Evolutionary conservation across 2,329 filamentous ascomycete genomes (phyloP), one percentile per base, ranked within the genome.

Genomic region (Diplodia scrobiculata): DNA sequence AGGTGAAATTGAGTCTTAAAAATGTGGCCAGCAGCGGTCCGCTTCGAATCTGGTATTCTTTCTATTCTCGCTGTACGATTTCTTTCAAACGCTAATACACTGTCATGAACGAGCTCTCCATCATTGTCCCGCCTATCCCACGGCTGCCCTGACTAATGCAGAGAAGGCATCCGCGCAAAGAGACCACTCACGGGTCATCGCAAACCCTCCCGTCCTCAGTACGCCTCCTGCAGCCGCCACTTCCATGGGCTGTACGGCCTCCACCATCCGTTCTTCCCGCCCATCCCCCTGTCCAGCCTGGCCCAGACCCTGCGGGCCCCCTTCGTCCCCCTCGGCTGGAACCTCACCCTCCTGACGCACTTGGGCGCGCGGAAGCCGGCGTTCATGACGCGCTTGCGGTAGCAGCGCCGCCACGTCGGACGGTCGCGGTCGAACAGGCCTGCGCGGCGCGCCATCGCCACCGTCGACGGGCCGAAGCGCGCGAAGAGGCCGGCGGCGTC

Each of bases 391-490:
- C 25, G 4, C 53, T 58, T 59, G 14, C 38, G 29, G 13, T 29
- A 29, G 4, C 3, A 5, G 36, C 55, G 29, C 1, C 14, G 29
- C 55, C 38, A 29, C 25, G 5, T 11, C 27, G 53, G 64, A 9
- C n/a, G 48, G 29, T 59, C 53, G 21, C 27, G 2, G 11, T 51
- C 53, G 45, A 66, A 60, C 53, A 66, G 34, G 1, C 64, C 64
- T 3, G 34, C 64, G 9, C n/a, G 19, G 10, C 54, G 27, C 2
- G 45, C 64, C 34, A 6, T n/a, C 5, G 21, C n/a, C 6, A 66
- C 64, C 3, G 64, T 66, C n/a, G 47, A 52, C 3, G 29, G n/a
- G 3, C 63, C 63, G 25, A 9, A 14, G n/a, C 25, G 32, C 1
- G 10, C 6, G n/a, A 36, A 50, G 5, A 51, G 34, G 45, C 53